Evolutionary conservation across 129 eudicot species (phyloP).

Genomic region (Tagetes erecta): DNA sequence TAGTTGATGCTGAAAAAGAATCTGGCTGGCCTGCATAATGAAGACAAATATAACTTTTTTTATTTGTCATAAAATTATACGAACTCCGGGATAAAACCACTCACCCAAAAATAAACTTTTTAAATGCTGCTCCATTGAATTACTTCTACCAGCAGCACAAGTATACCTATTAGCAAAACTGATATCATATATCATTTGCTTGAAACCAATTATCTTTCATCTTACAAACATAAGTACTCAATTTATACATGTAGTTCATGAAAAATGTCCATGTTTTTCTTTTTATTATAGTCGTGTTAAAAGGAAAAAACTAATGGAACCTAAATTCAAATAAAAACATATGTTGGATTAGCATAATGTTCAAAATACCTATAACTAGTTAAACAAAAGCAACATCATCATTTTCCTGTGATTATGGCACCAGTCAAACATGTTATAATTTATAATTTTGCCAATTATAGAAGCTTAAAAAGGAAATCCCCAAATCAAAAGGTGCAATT

Average conservation of each 20-base stretch:
- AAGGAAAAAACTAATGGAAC: neutral
- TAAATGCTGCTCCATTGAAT: slow-evolving; percentile 42
- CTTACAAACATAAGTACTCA: neutral
- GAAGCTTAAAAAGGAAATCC: slow-evolving; percentile 3
- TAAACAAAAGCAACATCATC: slow-evolving; percentile 9
- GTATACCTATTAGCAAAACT: slow-evolving; percentile 29
- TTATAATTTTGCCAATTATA: neutral
- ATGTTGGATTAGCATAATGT: neutral
- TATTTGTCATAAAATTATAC: neutral
- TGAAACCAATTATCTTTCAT: neutral
- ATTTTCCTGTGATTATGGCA: slow-evolving; percentile 3
- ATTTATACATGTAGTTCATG: neutral
- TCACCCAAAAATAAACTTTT: slow-evolving; percentile 34
- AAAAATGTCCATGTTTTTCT: neutral
- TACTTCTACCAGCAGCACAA: slow-evolving; percentile 28
- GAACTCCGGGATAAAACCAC: slow-evolving; percentile 12
- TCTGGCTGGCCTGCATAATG: slow-evolving; percentile 39
- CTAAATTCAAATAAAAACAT: too few relatives aligned
- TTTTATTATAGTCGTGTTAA: too few relatives aligned
- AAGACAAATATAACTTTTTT: neutral
- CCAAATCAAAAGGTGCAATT: slow-evolving; percentile 3
- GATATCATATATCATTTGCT: neutral
- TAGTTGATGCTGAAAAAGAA: slow-evolving; percentile 34
- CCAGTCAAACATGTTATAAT: neutral
- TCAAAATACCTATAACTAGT: neutral